Base-by-base conservation (phyloP, 208 protist species). In the Wallacemonas sp. region DNA sequence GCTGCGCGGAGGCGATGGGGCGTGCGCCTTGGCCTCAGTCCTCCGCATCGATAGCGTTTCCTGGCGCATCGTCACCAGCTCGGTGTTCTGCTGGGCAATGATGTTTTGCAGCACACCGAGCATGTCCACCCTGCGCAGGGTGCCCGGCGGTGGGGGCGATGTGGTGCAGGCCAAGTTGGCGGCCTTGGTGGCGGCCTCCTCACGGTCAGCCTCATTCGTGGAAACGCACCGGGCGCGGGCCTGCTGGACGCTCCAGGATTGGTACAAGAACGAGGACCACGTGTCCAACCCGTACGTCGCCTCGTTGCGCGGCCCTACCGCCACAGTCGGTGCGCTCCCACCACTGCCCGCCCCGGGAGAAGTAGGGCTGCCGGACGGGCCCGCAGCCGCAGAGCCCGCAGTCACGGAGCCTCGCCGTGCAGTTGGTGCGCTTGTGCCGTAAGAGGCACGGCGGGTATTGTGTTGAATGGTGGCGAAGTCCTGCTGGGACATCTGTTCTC, bases 1-100 rank as follows among this genome's bases (percentile, higher is more conserved):
- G 36, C 36, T 34, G 39, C 36, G 58, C 6, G 15, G 6, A 4
- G 58, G 58, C 39, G 58, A 53, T n/a, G 58, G 58, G 0, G 36
- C 1, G 49, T 53, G 62, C 11, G n/a, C 1, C 26, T 30, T 14
- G 1, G 42, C 34, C 28, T 62, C 49, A 2, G 76, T 59, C 3
- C 77, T 76, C 30, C 68, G 70, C 5, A 62, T 59, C 9, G 56
- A 27, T 1, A 77, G 46, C 31, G 41, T 60, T 42, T 82, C 65
- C 22, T 70, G 65, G 36, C 69, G 67, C 64, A 80, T 49, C 41
- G 59, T 54, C 39, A 77, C 65, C n/a, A 76, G 45, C 11, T 41
- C 62, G 31, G 28, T 33, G 19, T 81, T 88, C 24, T 80, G 78
- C n/a, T 56, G 61, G 4, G 78, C 73, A 1, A 90, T 51, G 63